phyloP scores from a whole-genome alignment of 2,329 filamentous ascomycete species.

The Ophiosphaerella narmari region DNA sequence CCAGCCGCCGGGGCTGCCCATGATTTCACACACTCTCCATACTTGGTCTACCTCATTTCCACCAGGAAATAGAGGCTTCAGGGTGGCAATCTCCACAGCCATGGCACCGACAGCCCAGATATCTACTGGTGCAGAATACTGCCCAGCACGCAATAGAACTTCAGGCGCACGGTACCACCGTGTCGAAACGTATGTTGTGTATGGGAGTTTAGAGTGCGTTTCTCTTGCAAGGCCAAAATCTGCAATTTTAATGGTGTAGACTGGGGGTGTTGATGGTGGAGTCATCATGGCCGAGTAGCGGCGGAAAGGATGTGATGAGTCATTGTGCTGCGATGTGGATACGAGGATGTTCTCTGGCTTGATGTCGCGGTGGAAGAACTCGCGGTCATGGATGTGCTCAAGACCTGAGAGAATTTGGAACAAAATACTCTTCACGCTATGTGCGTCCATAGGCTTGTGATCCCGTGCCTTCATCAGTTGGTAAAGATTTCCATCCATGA shows the following conservation, averaged over 20 bases:
- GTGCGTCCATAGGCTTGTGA: conserved; percentile 88
- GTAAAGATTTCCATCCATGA: conserved; percentile 99
- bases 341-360: conserved; percentile 99
- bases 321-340: conserved; percentile 82
- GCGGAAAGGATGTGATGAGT: conserved; percentile 82
- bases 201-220: conserved; percentile 93
- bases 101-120: conserved; percentile 99
- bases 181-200: conserved; percentile 98
- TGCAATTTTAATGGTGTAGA: conserved; percentile 97
- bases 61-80: conserved; percentile 96
- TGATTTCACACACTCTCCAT: conserved; percentile 98
- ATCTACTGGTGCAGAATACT: conserved; percentile 96
- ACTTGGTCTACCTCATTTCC: conserved; percentile 99
- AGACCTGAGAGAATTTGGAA: conserved; percentile 96
- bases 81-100: conserved; percentile 95
- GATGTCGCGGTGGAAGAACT: conserved; percentile 98
- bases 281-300: conserved; percentile 93
- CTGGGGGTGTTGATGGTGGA: conserved; percentile 88
- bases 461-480: conserved; percentile 98
- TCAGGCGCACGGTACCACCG: conserved; percentile 95
- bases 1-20: conserved; percentile 98
- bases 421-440: conserved; percentile 94
- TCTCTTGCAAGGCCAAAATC: conserved; percentile 98
- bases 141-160: conserved; percentile 87
- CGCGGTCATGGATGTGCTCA: conserved; percentile 95